These are phyloP conservation scores for Mortierella sp. DNA, from an alignment of 371 early-diverging fungal species.

Conservation along the genomic window DNA sequence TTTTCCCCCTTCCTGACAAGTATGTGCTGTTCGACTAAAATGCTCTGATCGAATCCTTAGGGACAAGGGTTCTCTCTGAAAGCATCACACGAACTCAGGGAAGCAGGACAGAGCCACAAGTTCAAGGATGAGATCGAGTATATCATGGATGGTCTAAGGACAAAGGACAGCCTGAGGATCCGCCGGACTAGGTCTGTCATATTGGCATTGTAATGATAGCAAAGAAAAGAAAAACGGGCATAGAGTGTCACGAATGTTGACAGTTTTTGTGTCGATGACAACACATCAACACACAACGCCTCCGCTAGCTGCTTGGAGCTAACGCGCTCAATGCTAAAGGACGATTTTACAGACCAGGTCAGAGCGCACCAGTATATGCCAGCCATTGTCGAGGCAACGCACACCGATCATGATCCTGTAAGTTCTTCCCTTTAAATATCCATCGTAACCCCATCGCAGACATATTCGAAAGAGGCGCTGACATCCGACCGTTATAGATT, in stretches of 20 bases:
- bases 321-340: constrained; percentile 33
- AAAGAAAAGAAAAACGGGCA: background rate
- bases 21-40: background rate
- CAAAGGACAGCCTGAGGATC: constrained; percentile 34
- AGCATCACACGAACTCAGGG: constrained; percentile 64
- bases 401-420: constrained; percentile 34
- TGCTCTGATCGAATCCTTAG: background rate
- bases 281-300: background rate
- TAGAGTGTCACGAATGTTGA: no score
- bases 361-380: constrained; percentile 25
- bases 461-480: background rate
- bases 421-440: background rate
- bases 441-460: background rate
- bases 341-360: constrained; percentile 22
- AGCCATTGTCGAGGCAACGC: constrained; percentile 23
- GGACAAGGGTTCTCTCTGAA: constrained; percentile 42
- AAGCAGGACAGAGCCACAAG: constrained; percentile 64
- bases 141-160: constrained; percentile 59
- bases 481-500: constrained; percentile 13
- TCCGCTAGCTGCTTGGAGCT: constrained; percentile 44
- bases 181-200: constrained; percentile 28
- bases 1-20: no score
- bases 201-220: background rate
- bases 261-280: background rate
- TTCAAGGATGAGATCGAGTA: constrained; percentile 71